Evolutionary conservation across 352 stramenopile species (phyloP), one percentile per base, ranked within the genome.

Genomic region (Phytopythium oedochilum): DNA sequence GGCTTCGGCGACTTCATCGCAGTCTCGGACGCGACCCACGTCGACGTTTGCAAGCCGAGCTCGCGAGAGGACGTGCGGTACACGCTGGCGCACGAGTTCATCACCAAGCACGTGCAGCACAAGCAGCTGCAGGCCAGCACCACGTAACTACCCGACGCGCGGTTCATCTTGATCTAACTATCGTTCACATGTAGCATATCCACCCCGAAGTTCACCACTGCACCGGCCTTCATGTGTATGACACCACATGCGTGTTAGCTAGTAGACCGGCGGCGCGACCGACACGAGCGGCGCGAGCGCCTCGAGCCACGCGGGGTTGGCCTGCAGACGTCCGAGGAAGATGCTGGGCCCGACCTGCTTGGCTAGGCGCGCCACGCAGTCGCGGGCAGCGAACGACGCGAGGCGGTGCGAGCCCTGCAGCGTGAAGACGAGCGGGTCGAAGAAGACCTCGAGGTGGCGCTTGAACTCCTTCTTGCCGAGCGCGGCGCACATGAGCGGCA

Each of bases 401-500:
- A 94, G 62, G 31, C 83, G 82, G 55, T 80, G 72, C 9, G 78
- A 77, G 46, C 80, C 83, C 52, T 90, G 77, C 2, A 93, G 60
- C 31, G 83, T 93, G 62, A 93, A 89, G 40, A 86, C 77, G 36
- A 93, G 57, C 6, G 83, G 83, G 53, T 93, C 83, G n/a, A 95
- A 83, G 54, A 94, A 92, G 7, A 90, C 59, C 59, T 95, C 86
- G 5, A 95, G 55, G 49, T 92, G 77, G 29, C 82, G 78, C 73
- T 95, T 95, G 60, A 93, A 94, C 22, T 77, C 59, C 42, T 84
- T 77, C 72, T 95, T 95, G 53, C 83, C 83, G 2, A 95, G 77
- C 7, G 79, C 66, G 7, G 82, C 59, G 42, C 74, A 88, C 62
- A 94, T 89, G 2, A 72, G 50, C 35, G 85, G 79, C 35, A 95